Percentiles rank a stretch among this genome's conserved stretches.
Evolutionary conservation across 2,329 filamentous ascomycete genomes (phyloP).

Genomic region (Phaeosphaeria sp.): DNA sequence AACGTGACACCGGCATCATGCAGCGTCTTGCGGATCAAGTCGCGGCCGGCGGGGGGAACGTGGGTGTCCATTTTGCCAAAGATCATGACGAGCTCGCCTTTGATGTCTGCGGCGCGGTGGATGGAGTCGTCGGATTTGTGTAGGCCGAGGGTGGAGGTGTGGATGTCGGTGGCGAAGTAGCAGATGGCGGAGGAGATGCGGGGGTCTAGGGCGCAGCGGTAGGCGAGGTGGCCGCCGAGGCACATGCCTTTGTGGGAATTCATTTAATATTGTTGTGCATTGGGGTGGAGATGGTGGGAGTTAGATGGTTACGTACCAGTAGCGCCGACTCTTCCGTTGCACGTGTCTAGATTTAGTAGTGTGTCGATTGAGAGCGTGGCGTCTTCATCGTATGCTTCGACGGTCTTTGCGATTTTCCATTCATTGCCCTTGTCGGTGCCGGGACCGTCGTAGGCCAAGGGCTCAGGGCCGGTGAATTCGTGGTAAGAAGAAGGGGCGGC

Average conservation of each 20-base stretch:
- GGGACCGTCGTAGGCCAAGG: constrained; percentile 83
- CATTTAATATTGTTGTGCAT: no score
- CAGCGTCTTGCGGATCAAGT: constrained; percentile 82
- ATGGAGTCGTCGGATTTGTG: constrained; percentile 69
- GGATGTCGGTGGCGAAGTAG: constrained; percentile 94
- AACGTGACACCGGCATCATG: constrained; percentile 77
- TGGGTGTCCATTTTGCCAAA: constrained; percentile 92
- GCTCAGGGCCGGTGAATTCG: constrained; percentile 85
- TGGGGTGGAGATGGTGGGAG: constrained; percentile 62
- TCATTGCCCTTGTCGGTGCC: constrained; percentile 88
- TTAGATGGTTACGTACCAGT: constrained; percentile 27
- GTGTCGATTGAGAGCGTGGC: constrained; percentile 52
- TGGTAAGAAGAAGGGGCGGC: constrained; percentile 91
- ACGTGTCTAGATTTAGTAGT: constrained; percentile 52
- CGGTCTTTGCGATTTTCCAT: constrained; percentile 84
- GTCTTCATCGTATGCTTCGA: constrained; percentile 80
- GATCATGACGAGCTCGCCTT: constrained; percentile 84
- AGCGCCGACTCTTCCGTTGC: constrained; percentile 72
- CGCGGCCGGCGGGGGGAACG: constrained; percentile 80
- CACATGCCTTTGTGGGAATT: constrained; percentile 76
- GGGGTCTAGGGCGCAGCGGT: constrained; percentile 74
- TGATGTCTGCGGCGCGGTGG: constrained; percentile 68
- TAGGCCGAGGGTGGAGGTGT: constrained; percentile 76
- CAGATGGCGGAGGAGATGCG: constrained; percentile 79
- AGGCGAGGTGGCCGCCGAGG: constrained; percentile 86